A percentile compares a stretch with the other conserved stretches of the same genome.
These are phyloP conservation scores for Thermomyces lanuginosus DNA, from an alignment of 2,329 filamentous ascomycete genomes.

Conservation along the genomic window DNA sequence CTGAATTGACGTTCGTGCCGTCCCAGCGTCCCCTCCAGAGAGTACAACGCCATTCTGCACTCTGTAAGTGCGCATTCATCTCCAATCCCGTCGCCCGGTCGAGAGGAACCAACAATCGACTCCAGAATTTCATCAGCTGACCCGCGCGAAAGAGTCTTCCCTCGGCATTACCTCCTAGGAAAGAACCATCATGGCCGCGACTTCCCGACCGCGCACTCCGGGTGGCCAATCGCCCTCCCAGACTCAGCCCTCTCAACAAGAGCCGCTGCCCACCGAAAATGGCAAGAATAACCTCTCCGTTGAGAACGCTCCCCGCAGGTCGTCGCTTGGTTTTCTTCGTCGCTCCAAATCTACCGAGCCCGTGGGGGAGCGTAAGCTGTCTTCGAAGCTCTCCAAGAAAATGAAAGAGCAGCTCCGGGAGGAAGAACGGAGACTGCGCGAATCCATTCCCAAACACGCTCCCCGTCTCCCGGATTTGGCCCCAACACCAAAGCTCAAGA, in stretches of 20 bases:
- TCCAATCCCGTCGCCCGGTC: no score
- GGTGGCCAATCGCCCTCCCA: conserved; percentile 15
- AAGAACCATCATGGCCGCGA: conserved; percentile 17
- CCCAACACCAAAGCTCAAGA: conserved; percentile 34
- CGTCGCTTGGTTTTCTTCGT: conserved; percentile 44
- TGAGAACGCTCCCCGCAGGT: conserved; percentile 23
- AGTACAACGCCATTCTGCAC: no score
- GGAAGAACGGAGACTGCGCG: conserved; percentile 38
- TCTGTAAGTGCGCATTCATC: no score
- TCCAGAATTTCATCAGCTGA: not conserved
- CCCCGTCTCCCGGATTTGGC: conserved; percentile 37
- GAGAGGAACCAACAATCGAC: no score
- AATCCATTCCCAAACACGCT: conserved; percentile 42
- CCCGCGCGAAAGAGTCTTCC: conserved; percentile 1
- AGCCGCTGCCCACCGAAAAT: no score
- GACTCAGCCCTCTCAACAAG: conserved; percentile 2
- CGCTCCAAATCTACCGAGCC: conserved; percentile 51
- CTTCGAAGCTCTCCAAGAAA: conserved; percentile 20
- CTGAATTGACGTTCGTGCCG: no score
- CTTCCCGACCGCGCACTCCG: conserved; percentile 22
- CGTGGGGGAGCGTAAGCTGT: conserved; percentile 37
- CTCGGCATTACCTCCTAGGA: no score
- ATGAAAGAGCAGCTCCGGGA: conserved; percentile 26
- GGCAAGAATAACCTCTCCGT: conserved; percentile 4
- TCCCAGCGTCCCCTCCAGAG: no score